Percentiles rank a stretch among this genome's conserved stretches.
Conservation (phyloP, 768 basidiomycete genomes). For the Omphalotus guepiniiformis region DNA sequence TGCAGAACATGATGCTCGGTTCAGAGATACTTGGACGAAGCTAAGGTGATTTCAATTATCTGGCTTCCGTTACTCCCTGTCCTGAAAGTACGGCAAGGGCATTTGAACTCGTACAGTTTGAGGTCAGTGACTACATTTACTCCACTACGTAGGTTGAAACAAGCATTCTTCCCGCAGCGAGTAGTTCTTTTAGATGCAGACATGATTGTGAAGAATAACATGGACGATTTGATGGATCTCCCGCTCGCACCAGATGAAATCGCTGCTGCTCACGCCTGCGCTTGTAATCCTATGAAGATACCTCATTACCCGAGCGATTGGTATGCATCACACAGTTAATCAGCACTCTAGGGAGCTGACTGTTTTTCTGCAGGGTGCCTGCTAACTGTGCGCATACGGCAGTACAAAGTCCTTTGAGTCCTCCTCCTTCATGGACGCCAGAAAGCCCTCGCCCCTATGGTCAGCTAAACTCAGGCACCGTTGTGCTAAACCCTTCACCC, state of each 20-base stretch:
- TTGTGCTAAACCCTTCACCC: slow-evolving; percentile 76
- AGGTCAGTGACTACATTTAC: slow-evolving; percentile 44
- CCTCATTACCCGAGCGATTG: slow-evolving; percentile 88
- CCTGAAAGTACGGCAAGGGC: slow-evolving; percentile 27
- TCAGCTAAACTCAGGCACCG: slow-evolving; percentile 88
- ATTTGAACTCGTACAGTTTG: slow-evolving; percentile 66
- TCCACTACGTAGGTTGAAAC: neutral
- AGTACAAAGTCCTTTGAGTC: slow-evolving; percentile 41
- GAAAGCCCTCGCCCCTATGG: slow-evolving; percentile 66
- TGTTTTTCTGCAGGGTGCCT: slow-evolving; percentile 75
- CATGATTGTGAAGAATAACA: slow-evolving; percentile 79
- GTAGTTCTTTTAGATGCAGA: slow-evolving; percentile 83
- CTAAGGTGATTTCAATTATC: slow-evolving; percentile 34
- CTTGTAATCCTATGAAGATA: slow-evolving; percentile 88
- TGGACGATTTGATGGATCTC: slow-evolving; percentile 72
- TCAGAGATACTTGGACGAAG: slow-evolving; percentile 73
- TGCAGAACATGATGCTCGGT: slow-evolving; percentile 44
- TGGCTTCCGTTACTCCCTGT: neutral
- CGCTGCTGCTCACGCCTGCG: slow-evolving; percentile 86
- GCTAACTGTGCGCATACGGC: slow-evolving; percentile 82
- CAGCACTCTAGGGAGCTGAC: slow-evolving; percentile 15
- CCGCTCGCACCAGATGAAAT: slow-evolving; percentile 65
- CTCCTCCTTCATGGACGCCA: slow-evolving; percentile 29
- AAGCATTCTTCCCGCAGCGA: slow-evolving; percentile 38
- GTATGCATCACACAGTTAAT: slow-evolving; percentile 36